These are phyloP conservation scores for Rickenella mellea DNA, from an alignment of 768 basidiomycete genomes.

Conservation along the genomic window DNA sequence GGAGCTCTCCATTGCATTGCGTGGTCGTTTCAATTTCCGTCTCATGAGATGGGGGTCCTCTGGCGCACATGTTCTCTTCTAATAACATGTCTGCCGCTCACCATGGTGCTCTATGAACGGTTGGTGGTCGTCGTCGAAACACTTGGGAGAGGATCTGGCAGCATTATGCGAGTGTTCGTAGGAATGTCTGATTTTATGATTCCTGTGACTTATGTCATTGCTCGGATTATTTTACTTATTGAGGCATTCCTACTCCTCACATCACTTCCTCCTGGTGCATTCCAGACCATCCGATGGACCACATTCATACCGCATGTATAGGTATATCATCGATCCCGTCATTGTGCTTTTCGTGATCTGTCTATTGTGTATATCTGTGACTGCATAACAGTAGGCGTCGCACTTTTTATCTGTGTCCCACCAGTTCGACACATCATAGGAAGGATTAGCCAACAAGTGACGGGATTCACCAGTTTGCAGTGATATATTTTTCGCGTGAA, in stretches of 20 bases:
- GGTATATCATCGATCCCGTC: too few species aligned
- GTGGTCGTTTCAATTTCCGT: conserved; percentile 19
- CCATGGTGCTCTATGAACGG: background rate
- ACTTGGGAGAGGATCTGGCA: background rate
- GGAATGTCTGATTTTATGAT: background rate
- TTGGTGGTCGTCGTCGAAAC: background rate
- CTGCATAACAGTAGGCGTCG: too few species aligned
- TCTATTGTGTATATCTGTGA: too few species aligned
- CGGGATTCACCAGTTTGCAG: too few species aligned
- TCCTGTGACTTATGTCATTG: background rate
- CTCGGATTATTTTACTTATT: background rate
- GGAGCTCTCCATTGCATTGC: conserved; percentile 18
- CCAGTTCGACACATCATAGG: too few species aligned
- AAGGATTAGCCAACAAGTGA: too few species aligned
- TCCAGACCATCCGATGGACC: background rate
- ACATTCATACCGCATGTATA: background rate
- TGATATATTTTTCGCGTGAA: too few species aligned
- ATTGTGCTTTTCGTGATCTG: too few species aligned
- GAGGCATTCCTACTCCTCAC: background rate
- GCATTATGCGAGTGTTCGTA: background rate
- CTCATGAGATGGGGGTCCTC: conserved; percentile 9
- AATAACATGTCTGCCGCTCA: background rate
- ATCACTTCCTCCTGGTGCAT: background rate
- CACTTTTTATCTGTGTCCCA: too few species aligned
- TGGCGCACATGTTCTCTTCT: conserved; percentile 16